Percentiles rank a stretch among this genome's conserved stretches.
Conservation (phyloP, 169 alveolate genomes). For the Amoebophrya sp. region DNA sequence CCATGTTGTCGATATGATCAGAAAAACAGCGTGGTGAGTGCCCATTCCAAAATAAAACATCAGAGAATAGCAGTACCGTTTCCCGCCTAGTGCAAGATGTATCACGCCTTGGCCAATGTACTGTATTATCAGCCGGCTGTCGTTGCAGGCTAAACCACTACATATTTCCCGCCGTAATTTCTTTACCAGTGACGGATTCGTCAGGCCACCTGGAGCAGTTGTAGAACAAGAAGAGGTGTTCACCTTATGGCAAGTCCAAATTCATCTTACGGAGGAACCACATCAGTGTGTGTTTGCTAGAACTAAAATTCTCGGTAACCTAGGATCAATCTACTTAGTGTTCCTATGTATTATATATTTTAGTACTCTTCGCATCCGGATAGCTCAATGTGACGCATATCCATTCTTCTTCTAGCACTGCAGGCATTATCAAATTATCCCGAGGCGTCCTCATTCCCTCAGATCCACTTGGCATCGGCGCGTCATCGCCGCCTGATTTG, state of each 20-base stretch:
- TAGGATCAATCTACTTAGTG: too few species aligned
- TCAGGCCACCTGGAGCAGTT: neutral
- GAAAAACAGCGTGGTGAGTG: too few species aligned
- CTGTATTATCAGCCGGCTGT: neutral
- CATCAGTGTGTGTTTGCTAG: neutral
- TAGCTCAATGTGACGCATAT: neutral
- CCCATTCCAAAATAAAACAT: too few species aligned
- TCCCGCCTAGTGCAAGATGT: neutral
- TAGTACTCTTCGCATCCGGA: slow-evolving; percentile 15
- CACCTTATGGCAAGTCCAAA: too few species aligned
- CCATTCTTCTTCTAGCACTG: neutral
- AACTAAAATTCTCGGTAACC: neutral
- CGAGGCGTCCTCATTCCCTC: too few species aligned
- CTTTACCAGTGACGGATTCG: neutral
- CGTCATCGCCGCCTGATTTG: too few species aligned
- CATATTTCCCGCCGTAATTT: neutral
- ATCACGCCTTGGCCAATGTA: neutral
- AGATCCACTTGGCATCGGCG: too few species aligned
- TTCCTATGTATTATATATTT: too few species aligned
- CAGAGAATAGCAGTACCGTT: neutral
- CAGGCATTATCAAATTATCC: neutral
- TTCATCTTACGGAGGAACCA: too few species aligned
- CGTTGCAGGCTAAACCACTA: neutral
- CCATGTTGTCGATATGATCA: too few species aligned
- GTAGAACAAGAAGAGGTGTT: too few species aligned